Evolutionary conservation across 192 early-diverging fungal genomes (phyloP).

Genomic region (Linderina pennispora): DNA sequence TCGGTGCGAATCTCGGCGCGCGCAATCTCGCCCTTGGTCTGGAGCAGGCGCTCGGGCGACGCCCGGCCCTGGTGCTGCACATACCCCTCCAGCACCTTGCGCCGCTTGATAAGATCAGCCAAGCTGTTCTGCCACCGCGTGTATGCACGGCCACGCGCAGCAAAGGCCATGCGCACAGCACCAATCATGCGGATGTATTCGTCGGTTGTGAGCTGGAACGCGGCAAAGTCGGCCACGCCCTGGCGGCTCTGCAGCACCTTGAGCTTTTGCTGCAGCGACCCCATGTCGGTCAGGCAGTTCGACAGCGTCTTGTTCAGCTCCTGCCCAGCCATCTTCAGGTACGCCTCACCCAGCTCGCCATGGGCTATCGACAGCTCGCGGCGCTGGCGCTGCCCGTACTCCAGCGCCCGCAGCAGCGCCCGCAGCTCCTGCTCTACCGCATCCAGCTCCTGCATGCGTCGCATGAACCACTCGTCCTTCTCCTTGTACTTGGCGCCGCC

Average conservation of each 20-base stretch:
- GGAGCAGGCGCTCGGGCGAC: constrained; percentile 30
- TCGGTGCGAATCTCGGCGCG: constrained; percentile 43
- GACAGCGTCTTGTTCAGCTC: constrained; percentile 66
- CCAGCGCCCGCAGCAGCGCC: constrained; percentile 69
- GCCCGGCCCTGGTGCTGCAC: constrained; percentile 36
- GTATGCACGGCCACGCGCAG: constrained; percentile 63
- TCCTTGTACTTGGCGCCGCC: constrained; percentile 64
- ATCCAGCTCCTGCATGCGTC: constrained; percentile 67
- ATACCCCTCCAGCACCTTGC: constrained; percentile 57
- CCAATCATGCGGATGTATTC: constrained; percentile 87
- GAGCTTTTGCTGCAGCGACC: constrained; percentile 74
- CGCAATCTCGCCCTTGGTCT: constrained; percentile 41
- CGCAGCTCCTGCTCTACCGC: constrained; percentile 73
- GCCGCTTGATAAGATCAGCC: constrained; percentile 63
- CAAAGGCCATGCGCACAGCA: constrained; percentile 75
- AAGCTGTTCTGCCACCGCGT: constrained; percentile 64
- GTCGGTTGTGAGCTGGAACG: constrained; percentile 74
- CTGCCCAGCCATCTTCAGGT: constrained; percentile 62
- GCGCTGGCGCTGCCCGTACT: constrained; percentile 68
- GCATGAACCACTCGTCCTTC: constrained; percentile 73
- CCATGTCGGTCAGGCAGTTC: constrained; percentile 63
- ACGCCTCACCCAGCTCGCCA: constrained; percentile 75
- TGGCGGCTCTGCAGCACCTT: constrained; percentile 75
- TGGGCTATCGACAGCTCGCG: constrained; percentile 62
- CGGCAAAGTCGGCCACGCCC: constrained; percentile 64